phyloP scores from a whole-genome alignment of 2,329 filamentous ascomycete species.

The Chlorencoelia australis region DNA sequence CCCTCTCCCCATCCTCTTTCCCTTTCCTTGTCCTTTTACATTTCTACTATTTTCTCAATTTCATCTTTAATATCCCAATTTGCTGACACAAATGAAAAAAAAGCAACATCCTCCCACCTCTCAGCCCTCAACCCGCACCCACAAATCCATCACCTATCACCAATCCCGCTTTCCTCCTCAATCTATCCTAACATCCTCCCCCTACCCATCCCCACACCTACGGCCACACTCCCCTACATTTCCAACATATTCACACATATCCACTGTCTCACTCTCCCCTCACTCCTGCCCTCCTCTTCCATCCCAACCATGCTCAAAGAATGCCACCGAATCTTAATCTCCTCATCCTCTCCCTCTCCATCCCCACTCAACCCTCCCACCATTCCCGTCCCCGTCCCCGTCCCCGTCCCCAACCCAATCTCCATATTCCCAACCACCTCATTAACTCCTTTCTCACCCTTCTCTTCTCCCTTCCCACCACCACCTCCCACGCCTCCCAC shows the following conservation, averaged over 20 bases:
- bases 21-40: too few species aligned
- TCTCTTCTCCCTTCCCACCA: background rate
- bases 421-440: background rate
- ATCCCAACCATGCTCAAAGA: slow-evolving; percentile 46
- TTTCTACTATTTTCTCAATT: too few species aligned
- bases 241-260: slow-evolving; percentile 37
- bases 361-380: background rate
- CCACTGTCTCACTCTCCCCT: slow-evolving; percentile 45
- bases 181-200: slow-evolving; percentile 27
- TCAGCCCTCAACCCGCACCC: slow-evolving; percentile 27
- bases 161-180: slow-evolving; percentile 27
- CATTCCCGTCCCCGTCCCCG: too few species aligned
- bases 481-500: background rate
- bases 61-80: too few species aligned
- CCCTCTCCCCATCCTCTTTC: background rate
- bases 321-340: slow-evolving; percentile 44
- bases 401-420: too few species aligned
- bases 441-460: background rate
- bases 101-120: slow-evolving; percentile 23
- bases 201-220: slow-evolving; percentile 27
- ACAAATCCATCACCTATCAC: slow-evolving; percentile 36
- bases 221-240: slow-evolving; percentile 29
- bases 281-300: slow-evolving; percentile 44
- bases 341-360: slow-evolving; percentile 12
- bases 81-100: slow-evolving; percentile 1